A percentile compares a stretch with the other conserved stretches of the same genome.
Conservation (phyloP, 352 stramenopile species). For the Phytopythium litorale region DNA sequence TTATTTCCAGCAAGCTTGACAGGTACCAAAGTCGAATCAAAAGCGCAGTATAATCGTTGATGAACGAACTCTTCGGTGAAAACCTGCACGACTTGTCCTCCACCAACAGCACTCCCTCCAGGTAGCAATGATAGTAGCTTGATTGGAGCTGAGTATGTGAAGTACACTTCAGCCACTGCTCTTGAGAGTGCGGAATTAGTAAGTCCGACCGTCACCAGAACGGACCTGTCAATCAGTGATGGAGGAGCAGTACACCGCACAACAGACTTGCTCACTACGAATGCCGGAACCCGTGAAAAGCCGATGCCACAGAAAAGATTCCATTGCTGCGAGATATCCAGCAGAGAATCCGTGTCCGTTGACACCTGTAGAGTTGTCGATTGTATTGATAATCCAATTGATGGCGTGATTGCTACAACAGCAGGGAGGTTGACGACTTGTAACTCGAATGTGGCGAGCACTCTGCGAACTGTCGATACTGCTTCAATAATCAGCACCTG, state of each 20-base stretch:
- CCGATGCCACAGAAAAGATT: constrained; percentile 33
- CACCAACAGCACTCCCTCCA: constrained; percentile 11
- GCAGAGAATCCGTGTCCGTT: background rate
- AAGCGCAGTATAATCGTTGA: constrained; percentile 27
- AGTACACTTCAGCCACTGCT: background rate
- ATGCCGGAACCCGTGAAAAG: constrained; percentile 11
- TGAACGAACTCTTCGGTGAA: constrained; percentile 11
- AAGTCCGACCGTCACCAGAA: background rate
- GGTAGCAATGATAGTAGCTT: constrained; percentile 8
- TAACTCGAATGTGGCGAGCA: constrained; percentile 7
- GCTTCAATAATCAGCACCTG: background rate
- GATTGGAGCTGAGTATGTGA: constrained; percentile 14
- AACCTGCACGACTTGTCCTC: constrained; percentile 17
- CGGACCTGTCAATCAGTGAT: background rate
- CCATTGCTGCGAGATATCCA: background rate
- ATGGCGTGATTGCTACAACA: constrained; percentile 6
- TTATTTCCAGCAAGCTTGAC: constrained; percentile 12
- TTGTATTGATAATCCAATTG: constrained; percentile 3
- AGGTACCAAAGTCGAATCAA: constrained; percentile 22
- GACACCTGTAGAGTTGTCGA: constrained; percentile 3
- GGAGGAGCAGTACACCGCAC: constrained; percentile 24
- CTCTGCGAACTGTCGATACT: background rate
- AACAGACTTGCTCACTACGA: constrained; percentile 15
- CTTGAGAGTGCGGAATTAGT: background rate
- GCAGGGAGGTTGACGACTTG: constrained; percentile 3